Conservation (phyloP, 345 rosid genomes). For the Camelina neglecta region DNA sequence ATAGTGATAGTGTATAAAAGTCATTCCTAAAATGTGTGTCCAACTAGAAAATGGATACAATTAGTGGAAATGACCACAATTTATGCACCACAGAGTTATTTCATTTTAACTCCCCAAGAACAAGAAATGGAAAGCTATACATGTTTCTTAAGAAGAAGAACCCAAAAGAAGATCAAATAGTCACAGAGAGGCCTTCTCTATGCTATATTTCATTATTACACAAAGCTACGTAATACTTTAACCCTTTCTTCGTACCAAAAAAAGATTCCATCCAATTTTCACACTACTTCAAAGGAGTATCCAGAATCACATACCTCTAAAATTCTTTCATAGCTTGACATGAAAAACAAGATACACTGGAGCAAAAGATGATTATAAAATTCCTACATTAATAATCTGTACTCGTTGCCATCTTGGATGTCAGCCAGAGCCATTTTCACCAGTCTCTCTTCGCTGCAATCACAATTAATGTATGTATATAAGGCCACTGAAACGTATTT, state of each 20-base stretch:
- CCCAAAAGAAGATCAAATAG: conserved; percentile 8
- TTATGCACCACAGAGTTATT: conserved; percentile 11
- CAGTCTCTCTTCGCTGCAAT: conserved; percentile 44
- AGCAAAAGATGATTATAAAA: conserved; percentile 17
- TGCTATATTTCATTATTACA: background rate
- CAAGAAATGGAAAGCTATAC: background rate
- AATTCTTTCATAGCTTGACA: conserved; percentile 11
- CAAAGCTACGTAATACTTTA: conserved; percentile 6
- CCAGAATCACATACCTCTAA: conserved; percentile 30
- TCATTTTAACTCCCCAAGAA: conserved; percentile 8
- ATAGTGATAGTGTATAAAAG: background rate
- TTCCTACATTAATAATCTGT: conserved; percentile 9
- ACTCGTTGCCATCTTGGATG: conserved; percentile 30
- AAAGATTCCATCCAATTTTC: background rate
- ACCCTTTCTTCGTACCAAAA: conserved; percentile 5
- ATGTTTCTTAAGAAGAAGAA: background rate
- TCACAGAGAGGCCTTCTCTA: background rate
- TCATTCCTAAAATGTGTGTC: conserved; percentile 4
- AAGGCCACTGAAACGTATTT: conserved; percentile 11
- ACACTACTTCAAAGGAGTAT: conserved; percentile 26
- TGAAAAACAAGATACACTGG: conserved; percentile 12
- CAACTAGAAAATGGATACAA: conserved; percentile 11
- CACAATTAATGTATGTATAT: conserved; percentile 23
- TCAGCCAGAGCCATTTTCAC: conserved; percentile 37
- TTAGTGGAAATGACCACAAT: background rate